phyloP scores from a whole-genome alignment of 2,329 filamentous ascomycete genomes.

The Fonsecaea multimorphosa region DNA sequence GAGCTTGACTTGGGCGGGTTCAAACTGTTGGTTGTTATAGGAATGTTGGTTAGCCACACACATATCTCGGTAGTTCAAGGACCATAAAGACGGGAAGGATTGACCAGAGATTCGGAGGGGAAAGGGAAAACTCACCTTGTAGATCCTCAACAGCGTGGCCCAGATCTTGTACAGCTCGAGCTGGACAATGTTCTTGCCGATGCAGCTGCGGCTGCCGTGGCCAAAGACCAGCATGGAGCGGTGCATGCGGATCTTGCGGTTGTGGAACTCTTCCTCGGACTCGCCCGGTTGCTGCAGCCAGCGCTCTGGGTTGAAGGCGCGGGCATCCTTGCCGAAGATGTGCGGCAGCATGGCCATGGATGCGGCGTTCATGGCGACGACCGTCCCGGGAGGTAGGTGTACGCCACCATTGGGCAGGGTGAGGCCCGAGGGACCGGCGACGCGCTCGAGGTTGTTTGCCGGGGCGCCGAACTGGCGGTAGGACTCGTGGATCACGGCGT shows the following conservation, averaged over 20 bases:
- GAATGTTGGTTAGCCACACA: too few relatives aligned
- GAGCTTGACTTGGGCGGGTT: constrained; percentile 14
- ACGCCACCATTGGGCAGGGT: constrained; percentile 14
- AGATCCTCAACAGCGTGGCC: constrained; percentile 20
- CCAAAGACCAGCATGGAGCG: constrained; percentile 15
- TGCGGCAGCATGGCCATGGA: constrained; percentile 13
- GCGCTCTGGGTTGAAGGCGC: constrained; percentile 16
- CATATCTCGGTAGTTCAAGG: too few relatives aligned
- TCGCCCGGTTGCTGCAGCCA: constrained; percentile 11
- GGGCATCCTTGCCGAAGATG: constrained; percentile 10
- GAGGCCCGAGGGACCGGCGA: neutral
- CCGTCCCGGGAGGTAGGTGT: constrained; percentile 5
- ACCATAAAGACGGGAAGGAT: too few relatives aligned
- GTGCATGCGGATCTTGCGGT: constrained; percentile 8
- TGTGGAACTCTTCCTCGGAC: constrained; percentile 12
- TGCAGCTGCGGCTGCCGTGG: constrained; percentile 18
- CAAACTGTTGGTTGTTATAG: neutral
- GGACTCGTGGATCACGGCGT: constrained; percentile 20
- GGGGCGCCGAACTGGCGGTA: constrained; percentile 19
- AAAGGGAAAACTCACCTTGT: constrained; percentile 15
- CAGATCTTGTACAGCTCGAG: constrained; percentile 20
- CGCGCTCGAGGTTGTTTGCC: constrained; percentile 19
- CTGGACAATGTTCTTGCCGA: constrained; percentile 21
- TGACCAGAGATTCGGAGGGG: too few relatives aligned
- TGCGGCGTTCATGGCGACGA: constrained; percentile 21